Conservation (phyloP, 1,139 yeast species). For the Suhomyces guaymorum region DNA sequence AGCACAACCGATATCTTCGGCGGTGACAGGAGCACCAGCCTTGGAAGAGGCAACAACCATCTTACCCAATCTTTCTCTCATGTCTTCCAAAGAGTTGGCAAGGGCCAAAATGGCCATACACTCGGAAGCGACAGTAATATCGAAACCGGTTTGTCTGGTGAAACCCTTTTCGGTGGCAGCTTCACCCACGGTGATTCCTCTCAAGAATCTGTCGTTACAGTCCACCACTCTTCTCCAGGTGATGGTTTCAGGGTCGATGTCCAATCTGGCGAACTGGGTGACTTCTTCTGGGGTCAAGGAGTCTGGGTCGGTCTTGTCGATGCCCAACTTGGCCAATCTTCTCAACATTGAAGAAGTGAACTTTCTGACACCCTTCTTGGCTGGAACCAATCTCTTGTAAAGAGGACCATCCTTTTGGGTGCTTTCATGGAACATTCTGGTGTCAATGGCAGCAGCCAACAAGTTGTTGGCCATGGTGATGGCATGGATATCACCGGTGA, state of each 20-base stretch:
- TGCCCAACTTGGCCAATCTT: conserved; percentile 64
- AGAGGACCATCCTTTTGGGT: conserved; percentile 64
- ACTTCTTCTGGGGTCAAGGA: conserved; percentile 68
- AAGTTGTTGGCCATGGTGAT: conserved; percentile 78
- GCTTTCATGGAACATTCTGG: conserved; percentile 77
- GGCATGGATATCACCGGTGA: conserved; percentile 85
- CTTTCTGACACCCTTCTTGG: conserved; percentile 61
- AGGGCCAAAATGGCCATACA: conserved; percentile 80
- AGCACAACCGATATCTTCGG: conserved; percentile 77
- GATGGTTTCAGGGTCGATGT: conserved; percentile 72
- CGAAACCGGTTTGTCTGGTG: conserved; percentile 74
- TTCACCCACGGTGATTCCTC: conserved; percentile 74
- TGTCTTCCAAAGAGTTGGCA: conserved; percentile 63
- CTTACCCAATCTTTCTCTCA: conserved; percentile 68
- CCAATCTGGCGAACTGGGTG: conserved; percentile 59
- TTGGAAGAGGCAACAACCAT: conserved; percentile 65
- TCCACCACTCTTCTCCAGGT: conserved; percentile 80
- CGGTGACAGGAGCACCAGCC: conserved; percentile 67
- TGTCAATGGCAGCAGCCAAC: conserved; percentile 80
- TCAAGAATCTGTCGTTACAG: conserved; percentile 73
- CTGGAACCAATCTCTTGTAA: conserved; percentile 70
- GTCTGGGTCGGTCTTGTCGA: conserved; percentile 66
- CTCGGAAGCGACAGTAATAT: conserved; percentile 81
- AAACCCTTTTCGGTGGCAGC: conserved; percentile 85
- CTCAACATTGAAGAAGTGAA: conserved; percentile 69